Conservation (phyloP, 1,139 yeast genomes). For the Diutina sp. region DNA sequence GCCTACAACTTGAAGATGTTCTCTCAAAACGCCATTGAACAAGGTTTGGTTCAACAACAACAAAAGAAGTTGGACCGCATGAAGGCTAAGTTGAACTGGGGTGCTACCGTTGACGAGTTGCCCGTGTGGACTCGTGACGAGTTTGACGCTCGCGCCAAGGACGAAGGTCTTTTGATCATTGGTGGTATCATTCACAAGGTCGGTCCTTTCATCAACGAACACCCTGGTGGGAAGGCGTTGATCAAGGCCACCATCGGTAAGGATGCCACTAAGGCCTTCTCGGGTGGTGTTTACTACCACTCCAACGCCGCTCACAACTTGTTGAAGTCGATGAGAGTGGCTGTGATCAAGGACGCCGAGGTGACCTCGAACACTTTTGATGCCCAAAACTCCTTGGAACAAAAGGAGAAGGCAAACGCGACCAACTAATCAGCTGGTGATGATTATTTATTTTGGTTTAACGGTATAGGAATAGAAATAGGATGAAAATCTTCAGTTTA, state of each 20-base stretch:
- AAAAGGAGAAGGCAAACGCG: slow-evolving; percentile 18
- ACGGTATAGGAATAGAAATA: neutral
- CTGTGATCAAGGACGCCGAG: slow-evolving; percentile 64
- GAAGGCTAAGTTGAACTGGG: slow-evolving; percentile 82
- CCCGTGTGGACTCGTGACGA: slow-evolving; percentile 89
- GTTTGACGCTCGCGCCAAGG: slow-evolving; percentile 54
- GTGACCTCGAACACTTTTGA: slow-evolving; percentile 40
- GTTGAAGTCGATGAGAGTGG: slow-evolving; percentile 91
- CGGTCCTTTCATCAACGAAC: slow-evolving; percentile 71
- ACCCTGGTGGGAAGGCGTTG: slow-evolving; percentile 95
- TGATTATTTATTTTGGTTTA: neutral
- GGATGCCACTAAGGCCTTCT: slow-evolving; percentile 94
- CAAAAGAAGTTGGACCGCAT: slow-evolving; percentile 86
- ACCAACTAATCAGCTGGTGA: neutral
- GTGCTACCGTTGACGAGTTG: slow-evolving; percentile 67
- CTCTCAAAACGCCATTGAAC: slow-evolving; percentile 92
- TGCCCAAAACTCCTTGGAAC: slow-evolving; percentile 38
- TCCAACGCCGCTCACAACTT: slow-evolving; percentile 96
- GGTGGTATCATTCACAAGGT: slow-evolving; percentile 95
- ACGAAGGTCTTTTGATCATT: slow-evolving; percentile 57
- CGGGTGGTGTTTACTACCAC: slow-evolving; percentile 95
- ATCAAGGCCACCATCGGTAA: slow-evolving; percentile 81
- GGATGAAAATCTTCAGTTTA: neutral
- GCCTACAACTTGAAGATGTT: slow-evolving; percentile 88
- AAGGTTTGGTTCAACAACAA: slow-evolving; percentile 78